Evolutionary conservation across 1,284 basidiomycete genomes (phyloP).

Genomic region (Omphalotus olearius): DNA sequence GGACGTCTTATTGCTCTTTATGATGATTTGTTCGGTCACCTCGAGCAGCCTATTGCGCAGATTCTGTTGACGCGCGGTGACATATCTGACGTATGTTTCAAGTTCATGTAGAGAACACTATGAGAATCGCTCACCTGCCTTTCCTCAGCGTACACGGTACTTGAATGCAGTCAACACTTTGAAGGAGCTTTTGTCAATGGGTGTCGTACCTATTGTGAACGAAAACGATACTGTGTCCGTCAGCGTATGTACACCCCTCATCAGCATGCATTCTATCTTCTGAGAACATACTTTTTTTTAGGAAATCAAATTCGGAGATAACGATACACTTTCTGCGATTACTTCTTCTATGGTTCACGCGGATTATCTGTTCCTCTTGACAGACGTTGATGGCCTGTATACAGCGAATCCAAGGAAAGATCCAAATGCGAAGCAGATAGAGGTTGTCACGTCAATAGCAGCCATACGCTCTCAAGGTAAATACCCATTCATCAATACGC

Average conservation of each 20-base stretch:
- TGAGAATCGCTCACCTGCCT: constrained; percentile 19
- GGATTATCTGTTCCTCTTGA: constrained; percentile 94
- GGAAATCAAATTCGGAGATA: constrained; percentile 99
- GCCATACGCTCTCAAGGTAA: constrained; percentile 79
- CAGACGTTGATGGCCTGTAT: constrained; percentile 96
- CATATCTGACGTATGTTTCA: constrained; percentile 83
- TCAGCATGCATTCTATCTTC: not conserved
- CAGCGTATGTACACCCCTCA: constrained; percentile 55
- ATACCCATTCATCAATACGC: not conserved
- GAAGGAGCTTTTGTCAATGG: constrained; percentile 83
- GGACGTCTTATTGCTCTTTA: constrained; percentile 93
- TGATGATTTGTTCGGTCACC: constrained; percentile 93
- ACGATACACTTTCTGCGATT: constrained; percentile 96
- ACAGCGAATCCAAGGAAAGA: constrained; percentile 94
- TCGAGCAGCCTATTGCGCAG: constrained; percentile 95
- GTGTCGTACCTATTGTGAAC: constrained; percentile 92
- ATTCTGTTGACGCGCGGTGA: constrained; percentile 92
- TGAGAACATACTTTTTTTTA: constrained; percentile 26
- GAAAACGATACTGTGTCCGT: constrained; percentile 97
- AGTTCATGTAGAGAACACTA: constrained; percentile 10
- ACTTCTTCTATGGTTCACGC: constrained; percentile 97
- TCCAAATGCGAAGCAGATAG: constrained; percentile 76
- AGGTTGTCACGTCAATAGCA: constrained; percentile 80
- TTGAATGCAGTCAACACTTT: constrained; percentile 94
- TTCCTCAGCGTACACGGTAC: constrained; percentile 78